Conservation (phyloP, 371 early-diverging fungal species). For the Apophysomyces elegans region DNA sequence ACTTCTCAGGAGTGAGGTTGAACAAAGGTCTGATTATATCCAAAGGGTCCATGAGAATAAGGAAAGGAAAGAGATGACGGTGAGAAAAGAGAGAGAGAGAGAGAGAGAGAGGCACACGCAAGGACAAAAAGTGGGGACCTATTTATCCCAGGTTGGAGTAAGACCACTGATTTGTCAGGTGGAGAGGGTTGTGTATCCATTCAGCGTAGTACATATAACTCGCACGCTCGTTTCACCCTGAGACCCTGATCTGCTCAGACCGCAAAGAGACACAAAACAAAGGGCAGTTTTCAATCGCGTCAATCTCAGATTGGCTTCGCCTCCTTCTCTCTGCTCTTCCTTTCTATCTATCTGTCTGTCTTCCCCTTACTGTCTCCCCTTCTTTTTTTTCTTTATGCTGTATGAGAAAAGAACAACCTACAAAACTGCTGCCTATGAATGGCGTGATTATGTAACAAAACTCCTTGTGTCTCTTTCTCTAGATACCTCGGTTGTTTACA, state of each 20-base stretch:
- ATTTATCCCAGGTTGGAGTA: conserved; percentile 7
- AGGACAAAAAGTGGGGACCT: conserved; percentile 1
- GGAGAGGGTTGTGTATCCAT: conserved; percentile 3
- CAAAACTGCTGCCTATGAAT: neutral
- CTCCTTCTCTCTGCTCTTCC: too few species aligned
- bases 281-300: neutral
- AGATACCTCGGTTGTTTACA: neutral
- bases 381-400: too few species aligned
- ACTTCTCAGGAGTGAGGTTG: neutral
- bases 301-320: neutral
- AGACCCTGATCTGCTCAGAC: conserved; percentile 7
- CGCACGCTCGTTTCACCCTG: conserved; percentile 4
- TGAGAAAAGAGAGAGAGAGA: neutral
- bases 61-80: neutral
- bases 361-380: too few species aligned
- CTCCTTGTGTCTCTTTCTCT: neutral
- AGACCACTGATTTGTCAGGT: conserved; percentile 11
- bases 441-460: conserved; percentile 11
- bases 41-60: neutral
- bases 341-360: too few species aligned
- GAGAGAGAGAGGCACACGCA: neutral
- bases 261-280: neutral
- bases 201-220: neutral
- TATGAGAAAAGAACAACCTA: neutral
- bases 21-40: neutral